Percentiles rank a stretch among this genome's conserved stretches.
Conservation (phyloP, 441 rosid species). For the Gossypium gossypioides region DNA sequence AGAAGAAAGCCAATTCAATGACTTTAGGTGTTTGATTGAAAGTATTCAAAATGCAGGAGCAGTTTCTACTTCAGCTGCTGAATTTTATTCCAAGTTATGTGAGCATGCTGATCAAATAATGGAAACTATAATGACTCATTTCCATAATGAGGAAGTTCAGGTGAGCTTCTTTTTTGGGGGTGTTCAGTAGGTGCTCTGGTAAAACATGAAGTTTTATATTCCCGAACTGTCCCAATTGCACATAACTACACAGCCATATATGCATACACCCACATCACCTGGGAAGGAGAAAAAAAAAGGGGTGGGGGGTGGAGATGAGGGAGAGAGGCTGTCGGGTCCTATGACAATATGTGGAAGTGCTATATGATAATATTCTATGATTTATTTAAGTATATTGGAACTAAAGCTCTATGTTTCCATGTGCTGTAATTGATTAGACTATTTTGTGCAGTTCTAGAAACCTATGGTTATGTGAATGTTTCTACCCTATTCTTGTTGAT, state of each 20-base stretch:
- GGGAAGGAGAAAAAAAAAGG: neutral
- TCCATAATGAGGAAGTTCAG: constrained; percentile 56
- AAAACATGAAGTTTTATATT: neutral
- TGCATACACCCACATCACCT: neutral
- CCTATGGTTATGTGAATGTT: constrained; percentile 4
- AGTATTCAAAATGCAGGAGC: constrained; percentile 54
- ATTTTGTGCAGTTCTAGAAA: neutral
- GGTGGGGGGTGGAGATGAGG: neutral
- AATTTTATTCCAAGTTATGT: constrained; percentile 50
- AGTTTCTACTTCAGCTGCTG: constrained; percentile 41
- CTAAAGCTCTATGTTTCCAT: constrained; percentile 4
- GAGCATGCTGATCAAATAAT: constrained; percentile 58
- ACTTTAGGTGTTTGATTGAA: constrained; percentile 50
- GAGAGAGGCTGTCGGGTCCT: neutral
- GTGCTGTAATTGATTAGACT: neutral
- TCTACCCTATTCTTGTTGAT: constrained; percentile 26
- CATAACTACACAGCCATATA: no score
- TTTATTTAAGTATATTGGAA: neutral
- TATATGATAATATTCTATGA: neutral
- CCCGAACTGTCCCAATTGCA: neutral
- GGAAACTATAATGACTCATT: constrained; percentile 53
- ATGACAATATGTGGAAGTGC: neutral
- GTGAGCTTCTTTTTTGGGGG: constrained; percentile 28
- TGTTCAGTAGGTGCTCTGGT: constrained; percentile 14
- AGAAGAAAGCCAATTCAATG: constrained; percentile 53